phyloP scores from a whole-genome alignment of 1,139 yeast species.

The Diutina siamensis region DNA sequence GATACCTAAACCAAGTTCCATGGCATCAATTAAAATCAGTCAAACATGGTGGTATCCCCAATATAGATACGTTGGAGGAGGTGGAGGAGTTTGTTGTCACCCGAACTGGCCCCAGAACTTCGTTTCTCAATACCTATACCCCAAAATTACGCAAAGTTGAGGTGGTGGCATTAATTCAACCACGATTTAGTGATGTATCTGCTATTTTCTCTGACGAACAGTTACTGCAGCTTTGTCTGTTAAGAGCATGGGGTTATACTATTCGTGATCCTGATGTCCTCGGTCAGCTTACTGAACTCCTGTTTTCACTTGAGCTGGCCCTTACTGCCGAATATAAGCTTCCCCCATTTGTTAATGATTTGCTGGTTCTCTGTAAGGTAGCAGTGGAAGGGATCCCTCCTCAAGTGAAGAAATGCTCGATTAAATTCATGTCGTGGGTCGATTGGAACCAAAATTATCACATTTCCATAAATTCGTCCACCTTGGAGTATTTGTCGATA shows the following conservation, averaged over 20 bases:
- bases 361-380: neutral
- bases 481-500: neutral
- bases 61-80: neutral
- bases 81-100: neutral
- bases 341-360: neutral
- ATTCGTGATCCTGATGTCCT: neutral
- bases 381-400: neutral
- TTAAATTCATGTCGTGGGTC: neutral
- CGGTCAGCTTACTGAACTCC: neutral
- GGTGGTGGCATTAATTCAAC: neutral
- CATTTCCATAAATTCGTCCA: neutral
- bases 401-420: neutral
- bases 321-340: neutral
- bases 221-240: neutral
- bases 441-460: neutral
- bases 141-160: neutral
- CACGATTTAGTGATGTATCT: neutral
- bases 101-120: neutral
- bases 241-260: neutral
- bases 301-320: neutral
- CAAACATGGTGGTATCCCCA: neutral
- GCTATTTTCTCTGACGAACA: neutral
- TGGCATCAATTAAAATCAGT: neutral
- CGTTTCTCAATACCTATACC: neutral
- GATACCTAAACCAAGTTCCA: neutral